Evolutionary conservation across 2,329 filamentous ascomycete genomes (phyloP), one percentile per base, ranked within the genome.

Genomic region (Penicillium crustosum): DNA sequence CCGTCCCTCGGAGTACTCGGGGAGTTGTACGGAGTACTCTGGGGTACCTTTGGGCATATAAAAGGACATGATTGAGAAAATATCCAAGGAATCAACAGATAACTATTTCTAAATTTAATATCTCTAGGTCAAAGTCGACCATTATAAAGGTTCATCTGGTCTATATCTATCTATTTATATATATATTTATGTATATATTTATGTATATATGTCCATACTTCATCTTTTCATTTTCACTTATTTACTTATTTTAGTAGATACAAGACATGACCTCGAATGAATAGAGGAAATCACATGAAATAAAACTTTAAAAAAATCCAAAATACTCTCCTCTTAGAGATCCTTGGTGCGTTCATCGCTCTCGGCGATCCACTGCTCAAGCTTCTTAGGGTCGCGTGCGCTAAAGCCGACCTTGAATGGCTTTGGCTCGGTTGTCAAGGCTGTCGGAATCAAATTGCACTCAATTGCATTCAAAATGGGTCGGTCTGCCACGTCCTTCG

Each of bases 371-470:
- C 84, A 87, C 63, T 73, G 61, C 65, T 79, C 72, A 59, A 86
- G 60, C 62, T 68, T 72, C 39, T 61, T 68, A 60, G 75, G 71
- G 63, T 84, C 74, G 41, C 85, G 75, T 4, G 81, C 75, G 61
- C 72, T 75, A 55, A 86, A 79, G 0, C 82, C 80, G 47, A 84
- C 77, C 73, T 86, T 86, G 72, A 88, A 88, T 1, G 82, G 81
- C 72, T 84, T 86, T 0, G 85, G 85, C 62, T 87, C 83, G 2
- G 82, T 83, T 0, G 84, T 86, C 69, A 88, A 70, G 9, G 81
- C 80, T 0, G 85, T 87, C 0, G 84, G 79, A 21, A 81, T 81
- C 2, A 74, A 71, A 66, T 82, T 86, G 64, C 83, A 86, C 31
- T 84, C 82, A 39, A 87, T 77, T 0, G 81, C 76, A 67, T 87